phyloP scores from a whole-genome alignment of 2,329 filamentous ascomycete genomes.

The Apiospora marii region DNA sequence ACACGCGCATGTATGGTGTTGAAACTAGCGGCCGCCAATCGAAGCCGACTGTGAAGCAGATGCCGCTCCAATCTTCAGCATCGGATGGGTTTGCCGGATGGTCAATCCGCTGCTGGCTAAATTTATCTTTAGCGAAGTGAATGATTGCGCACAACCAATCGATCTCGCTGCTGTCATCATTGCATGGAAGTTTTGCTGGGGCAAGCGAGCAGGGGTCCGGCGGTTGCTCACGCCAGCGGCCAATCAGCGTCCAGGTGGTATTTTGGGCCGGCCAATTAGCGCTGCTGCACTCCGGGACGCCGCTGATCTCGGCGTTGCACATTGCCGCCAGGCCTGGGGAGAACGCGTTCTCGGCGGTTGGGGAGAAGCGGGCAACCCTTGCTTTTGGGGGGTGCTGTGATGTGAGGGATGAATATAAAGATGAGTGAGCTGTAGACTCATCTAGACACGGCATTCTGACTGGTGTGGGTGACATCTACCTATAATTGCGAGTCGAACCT shows the following conservation, averaged over 20 bases:
- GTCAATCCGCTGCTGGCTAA: neutral
- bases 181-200: neutral
- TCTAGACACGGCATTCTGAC: neutral
- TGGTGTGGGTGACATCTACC: neutral
- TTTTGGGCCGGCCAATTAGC: conserved; percentile 14
- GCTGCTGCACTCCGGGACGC: neutral
- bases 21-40: conserved; percentile 2
- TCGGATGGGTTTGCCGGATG: conserved; percentile 6
- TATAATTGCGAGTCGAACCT: neutral
- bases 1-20: neutral
- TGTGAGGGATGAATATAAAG: neutral
- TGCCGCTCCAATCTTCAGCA: neutral
- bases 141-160: neutral
- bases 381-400: neutral
- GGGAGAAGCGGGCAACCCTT: neutral
- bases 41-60: conserved; percentile 1
- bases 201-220: neutral
- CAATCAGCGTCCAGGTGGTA: conserved; percentile 1
- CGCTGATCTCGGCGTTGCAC: neutral
- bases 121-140: neutral
- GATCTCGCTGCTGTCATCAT: neutral
- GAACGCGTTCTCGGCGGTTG: neutral
- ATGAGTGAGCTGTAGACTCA: neutral
- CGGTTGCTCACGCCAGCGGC: neutral
- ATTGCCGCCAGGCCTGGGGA: neutral